These are phyloP conservation scores for Podaxis carcinomalis DNA, from an alignment of 768 basidiomycete genomes.

Conservation along the genomic window DNA sequence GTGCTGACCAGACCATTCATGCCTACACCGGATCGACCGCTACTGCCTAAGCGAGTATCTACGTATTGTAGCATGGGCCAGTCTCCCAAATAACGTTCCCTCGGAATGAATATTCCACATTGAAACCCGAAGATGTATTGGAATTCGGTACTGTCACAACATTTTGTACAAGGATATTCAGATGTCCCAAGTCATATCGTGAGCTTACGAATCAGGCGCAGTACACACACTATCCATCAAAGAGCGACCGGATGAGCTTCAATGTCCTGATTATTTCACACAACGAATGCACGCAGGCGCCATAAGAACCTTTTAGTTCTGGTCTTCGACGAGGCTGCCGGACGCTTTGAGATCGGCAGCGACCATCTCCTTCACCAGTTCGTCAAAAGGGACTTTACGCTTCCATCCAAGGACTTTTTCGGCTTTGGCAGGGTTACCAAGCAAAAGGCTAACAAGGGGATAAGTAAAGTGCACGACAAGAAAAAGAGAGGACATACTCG, in stretches of 20 bases:
- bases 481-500: slow-evolving; percentile 53
- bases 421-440: slow-evolving; percentile 88
- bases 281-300: neutral
- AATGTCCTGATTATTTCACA: neutral
- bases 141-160: neutral
- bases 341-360: slow-evolving; percentile 72
- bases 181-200: neutral
- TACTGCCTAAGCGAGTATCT: slow-evolving; percentile 18
- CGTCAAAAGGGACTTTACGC: slow-evolving; percentile 77
- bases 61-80: neutral
- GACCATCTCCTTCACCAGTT: slow-evolving; percentile 92
- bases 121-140: neutral
- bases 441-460: slow-evolving; percentile 41
- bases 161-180: neutral
- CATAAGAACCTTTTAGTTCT: slow-evolving; percentile 47
- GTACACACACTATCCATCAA: too few species aligned
- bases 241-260: neutral
- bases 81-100: neutral
- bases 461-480: neutral
- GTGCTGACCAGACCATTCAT: slow-evolving; percentile 56
- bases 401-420: slow-evolving; percentile 89
- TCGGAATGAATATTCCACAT: neutral
- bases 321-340: slow-evolving; percentile 74
- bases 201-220: neutral
- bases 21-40: slow-evolving; percentile 56